These are phyloP conservation scores for Allium fistulosum DNA, from an alignment of 106 monocot genomes.

Conservation along the genomic window DNA sequence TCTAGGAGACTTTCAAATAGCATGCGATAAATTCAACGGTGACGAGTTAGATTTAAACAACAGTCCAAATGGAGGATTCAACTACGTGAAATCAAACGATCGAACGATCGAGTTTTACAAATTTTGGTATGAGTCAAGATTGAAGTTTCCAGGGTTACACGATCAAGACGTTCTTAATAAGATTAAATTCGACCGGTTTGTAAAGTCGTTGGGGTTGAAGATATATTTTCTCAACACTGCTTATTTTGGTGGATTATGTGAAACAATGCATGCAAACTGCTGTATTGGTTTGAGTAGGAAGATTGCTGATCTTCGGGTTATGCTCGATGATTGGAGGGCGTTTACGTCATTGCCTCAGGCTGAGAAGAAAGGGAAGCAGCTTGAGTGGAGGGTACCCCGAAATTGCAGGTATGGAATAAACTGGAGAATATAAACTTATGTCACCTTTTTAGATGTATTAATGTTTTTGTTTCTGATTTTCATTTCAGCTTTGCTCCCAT, in stretches of 20 bases:
- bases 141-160: conserved; percentile 9
- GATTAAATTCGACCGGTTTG: conserved; percentile 20
- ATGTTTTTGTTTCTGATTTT: too few species aligned
- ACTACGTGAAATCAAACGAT: conserved; percentile 22
- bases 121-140: conserved; percentile 18
- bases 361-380: neutral
- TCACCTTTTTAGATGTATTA: too few species aligned
- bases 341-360: conserved; percentile 13
- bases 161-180: conserved; percentile 25
- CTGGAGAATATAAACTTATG: too few species aligned
- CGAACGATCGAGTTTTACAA: conserved; percentile 23
- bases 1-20: conserved; percentile 26
- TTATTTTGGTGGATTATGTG: conserved; percentile 22
- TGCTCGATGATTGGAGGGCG: conserved; percentile 24
- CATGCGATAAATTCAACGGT: conserved; percentile 18
- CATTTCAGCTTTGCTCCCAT: too few species aligned
- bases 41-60: conserved; percentile 12
- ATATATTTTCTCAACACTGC: conserved; percentile 20
- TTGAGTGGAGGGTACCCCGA: conserved; percentile 16
- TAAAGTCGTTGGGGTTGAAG: conserved; percentile 11
- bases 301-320: conserved; percentile 11
- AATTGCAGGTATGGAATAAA: conserved; percentile 13
- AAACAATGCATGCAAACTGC: conserved; percentile 30
- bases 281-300: conserved; percentile 21
- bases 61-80: conserved; percentile 26